Evolutionary conservation across 2,329 filamentous ascomycete genomes (phyloP).

Genomic region (Cordyceps sp.): DNA sequence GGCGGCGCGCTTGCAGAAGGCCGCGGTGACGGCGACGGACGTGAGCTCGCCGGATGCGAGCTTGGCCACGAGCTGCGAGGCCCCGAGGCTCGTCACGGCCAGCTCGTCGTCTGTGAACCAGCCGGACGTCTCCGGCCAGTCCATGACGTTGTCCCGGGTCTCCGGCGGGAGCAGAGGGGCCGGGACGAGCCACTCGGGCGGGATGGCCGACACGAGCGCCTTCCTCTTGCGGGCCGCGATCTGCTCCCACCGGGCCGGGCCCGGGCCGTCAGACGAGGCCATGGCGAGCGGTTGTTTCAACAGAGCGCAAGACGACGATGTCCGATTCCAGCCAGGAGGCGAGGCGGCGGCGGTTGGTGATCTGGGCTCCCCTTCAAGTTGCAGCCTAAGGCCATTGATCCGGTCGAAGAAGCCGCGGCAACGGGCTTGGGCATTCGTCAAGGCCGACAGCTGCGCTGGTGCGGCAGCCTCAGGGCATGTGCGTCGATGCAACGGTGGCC

Average conservation of each 20-base stretch:
- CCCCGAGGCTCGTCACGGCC: conserved; percentile 28
- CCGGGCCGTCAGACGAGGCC: no score
- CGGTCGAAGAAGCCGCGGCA: no score
- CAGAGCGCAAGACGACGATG: no score
- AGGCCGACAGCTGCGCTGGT: no score
- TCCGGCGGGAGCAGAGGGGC: conserved; percentile 32
- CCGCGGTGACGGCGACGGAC: conserved; percentile 23
- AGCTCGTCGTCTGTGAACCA: conserved; percentile 37
- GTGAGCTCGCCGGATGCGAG: conserved; percentile 19
- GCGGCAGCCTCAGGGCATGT: no score
- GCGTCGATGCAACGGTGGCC: no score
- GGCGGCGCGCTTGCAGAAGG: conserved; percentile 37
- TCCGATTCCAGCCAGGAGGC: no score
- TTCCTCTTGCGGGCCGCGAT: conserved; percentile 25
- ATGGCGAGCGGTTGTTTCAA: no score
- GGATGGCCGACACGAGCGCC: conserved; percentile 30
- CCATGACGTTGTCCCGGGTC: conserved; percentile 36
- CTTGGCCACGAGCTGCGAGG: conserved; percentile 19
- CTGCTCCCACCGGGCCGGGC: conserved; percentile 19
- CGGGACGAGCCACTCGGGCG: conserved; percentile 40
- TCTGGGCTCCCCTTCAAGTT: no score
- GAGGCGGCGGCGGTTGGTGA: no score
- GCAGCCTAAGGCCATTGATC: no score
- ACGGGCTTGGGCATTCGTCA: no score
- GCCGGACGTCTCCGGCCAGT: conserved; percentile 37